Evolutionary conservation across 208 protist species (phyloP).

Genomic region (Willaertia magna): DNA sequence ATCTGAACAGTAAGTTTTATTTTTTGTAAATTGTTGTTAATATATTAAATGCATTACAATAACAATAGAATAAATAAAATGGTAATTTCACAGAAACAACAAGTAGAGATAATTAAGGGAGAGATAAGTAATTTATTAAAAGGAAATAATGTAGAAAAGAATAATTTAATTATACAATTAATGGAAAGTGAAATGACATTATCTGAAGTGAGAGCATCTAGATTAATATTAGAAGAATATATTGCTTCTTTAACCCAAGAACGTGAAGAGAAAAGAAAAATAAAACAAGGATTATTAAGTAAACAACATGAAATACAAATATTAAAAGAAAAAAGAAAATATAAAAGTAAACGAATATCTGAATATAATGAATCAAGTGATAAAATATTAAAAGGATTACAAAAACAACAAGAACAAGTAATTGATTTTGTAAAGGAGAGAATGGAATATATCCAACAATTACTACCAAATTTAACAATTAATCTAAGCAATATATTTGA

Average conservation of each 20-base stretch:
- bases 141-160: too few relatives aligned
- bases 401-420: background rate
- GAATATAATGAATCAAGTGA: background rate
- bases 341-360: background rate
- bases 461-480: background rate
- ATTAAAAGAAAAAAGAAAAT: background rate
- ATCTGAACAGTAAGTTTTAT: background rate
- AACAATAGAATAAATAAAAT: background rate
- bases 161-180: too few relatives aligned
- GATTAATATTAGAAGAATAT: background rate
- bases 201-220: background rate
- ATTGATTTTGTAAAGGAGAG: background rate
- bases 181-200: background rate
- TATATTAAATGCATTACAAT: background rate
- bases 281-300: background rate
- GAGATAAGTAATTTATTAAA: too few relatives aligned
- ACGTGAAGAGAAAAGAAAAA: background rate
- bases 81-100: background rate
- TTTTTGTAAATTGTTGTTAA: background rate
- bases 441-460: background rate
- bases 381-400: background rate
- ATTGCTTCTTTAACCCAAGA: background rate
- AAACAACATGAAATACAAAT: background rate
- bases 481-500: background rate
- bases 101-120: too few relatives aligned